Evolutionary conservation across 768 basidiomycete genomes (phyloP).

Genomic region (Leccinum barrowsii): DNA sequence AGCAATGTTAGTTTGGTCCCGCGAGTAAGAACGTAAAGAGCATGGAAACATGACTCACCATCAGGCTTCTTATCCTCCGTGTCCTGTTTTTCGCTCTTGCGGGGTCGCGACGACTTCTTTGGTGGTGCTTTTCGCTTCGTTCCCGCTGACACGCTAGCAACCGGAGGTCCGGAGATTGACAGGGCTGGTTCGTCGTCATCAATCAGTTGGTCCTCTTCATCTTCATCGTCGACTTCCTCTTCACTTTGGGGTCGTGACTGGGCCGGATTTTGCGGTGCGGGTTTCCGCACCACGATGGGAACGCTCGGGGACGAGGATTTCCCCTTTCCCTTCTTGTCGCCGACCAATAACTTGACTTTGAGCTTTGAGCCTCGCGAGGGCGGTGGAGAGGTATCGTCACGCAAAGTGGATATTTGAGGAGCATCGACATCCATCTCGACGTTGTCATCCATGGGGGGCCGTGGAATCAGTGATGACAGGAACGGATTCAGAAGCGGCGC

Average conservation of each 20-base stretch:
- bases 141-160: conserved; percentile 31
- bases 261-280: conserved; percentile 12
- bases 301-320: conserved; percentile 33
- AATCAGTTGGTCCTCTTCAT: conserved; percentile 77
- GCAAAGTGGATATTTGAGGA: conserved; percentile 76
- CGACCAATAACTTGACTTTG: conserved; percentile 50
- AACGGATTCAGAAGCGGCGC: not conserved
- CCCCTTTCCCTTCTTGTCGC: conserved; percentile 39
- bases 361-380: conserved; percentile 42
- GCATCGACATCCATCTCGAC: conserved; percentile 83
- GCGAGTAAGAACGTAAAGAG: conserved; percentile 18
- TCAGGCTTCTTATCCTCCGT: conserved; percentile 45
- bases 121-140: conserved; percentile 49
- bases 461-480: not conserved
- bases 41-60: conserved; percentile 35
- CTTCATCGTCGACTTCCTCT: conserved; percentile 60
- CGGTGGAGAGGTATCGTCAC: conserved; percentile 70
- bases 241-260: conserved; percentile 30
- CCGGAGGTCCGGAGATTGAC: conserved; percentile 23
- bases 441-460: conserved; percentile 37
- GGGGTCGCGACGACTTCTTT: conserved; percentile 48
- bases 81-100: conserved; percentile 49
- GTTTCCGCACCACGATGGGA: conserved; percentile 20
- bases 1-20: conserved; percentile 10
- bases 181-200: conserved; percentile 53